These are phyloP conservation scores for Cyberlindnera maritima DNA, from an alignment of 805 yeast species.

Conservation along the genomic window DNA sequence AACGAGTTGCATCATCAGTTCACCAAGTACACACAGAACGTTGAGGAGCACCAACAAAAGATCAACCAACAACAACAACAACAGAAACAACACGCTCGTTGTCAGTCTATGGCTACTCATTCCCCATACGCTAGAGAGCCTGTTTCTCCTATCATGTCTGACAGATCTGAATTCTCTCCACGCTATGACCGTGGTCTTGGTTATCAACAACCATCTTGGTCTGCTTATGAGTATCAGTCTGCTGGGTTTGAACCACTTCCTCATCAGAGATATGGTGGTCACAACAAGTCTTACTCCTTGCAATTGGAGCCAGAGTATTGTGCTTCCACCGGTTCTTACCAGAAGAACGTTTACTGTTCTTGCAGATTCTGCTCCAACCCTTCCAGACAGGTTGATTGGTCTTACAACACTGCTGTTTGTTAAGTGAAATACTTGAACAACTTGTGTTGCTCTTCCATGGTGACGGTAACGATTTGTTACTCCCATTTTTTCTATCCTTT, in stretches of 20 bases:
- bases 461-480: too few species aligned
- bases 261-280: constrained; percentile 11
- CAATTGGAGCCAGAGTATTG: constrained; percentile 24
- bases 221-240: constrained; percentile 12
- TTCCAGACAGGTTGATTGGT: constrained; percentile 24
- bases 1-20: constrained; percentile 24
- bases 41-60: constrained; percentile 23
- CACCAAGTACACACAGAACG: constrained; percentile 23
- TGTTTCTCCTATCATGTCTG: constrained; percentile 22
- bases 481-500: not conserved
- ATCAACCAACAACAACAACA: constrained; percentile 17
- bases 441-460: too few species aligned
- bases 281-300: constrained; percentile 19
- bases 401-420: constrained; percentile 8
- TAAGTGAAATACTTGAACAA: too few species aligned
- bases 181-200: constrained; percentile 6
- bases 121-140: constrained; percentile 16
- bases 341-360: constrained; percentile 21
- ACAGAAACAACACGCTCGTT: constrained; percentile 6
- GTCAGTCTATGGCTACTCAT: constrained; percentile 7
- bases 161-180: constrained; percentile 21
- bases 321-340: constrained; percentile 24
- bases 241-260: constrained; percentile 16
- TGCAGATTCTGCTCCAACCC: constrained; percentile 25
- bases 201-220: constrained; percentile 14